These are phyloP conservation scores for Quercus dentata DNA, from an alignment of 306 rosid species.

Conservation along the genomic window DNA sequence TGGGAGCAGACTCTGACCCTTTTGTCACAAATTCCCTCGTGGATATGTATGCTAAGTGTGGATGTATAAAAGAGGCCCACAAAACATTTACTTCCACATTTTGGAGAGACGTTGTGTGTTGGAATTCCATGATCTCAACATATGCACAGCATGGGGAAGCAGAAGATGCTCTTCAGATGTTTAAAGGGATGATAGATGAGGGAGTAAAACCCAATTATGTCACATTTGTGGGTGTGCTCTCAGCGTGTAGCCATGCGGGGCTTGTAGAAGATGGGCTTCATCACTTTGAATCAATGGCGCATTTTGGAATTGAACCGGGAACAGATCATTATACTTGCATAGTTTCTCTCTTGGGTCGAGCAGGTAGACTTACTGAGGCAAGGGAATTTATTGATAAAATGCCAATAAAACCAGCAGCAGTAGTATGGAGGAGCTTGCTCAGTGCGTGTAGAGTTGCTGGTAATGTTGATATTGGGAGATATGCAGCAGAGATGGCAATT, in stretches of 20 bases:
- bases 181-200: conserved; percentile 48
- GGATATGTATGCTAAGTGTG: conserved; percentile 91
- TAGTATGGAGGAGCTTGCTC: conserved; percentile 90
- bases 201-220: conserved; percentile 59
- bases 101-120: conserved; percentile 67
- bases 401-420: conserved; percentile 69
- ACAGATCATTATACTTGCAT: conserved; percentile 84
- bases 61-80: conserved; percentile 66
- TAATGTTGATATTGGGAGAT: conserved; percentile 64
- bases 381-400: conserved; percentile 64
- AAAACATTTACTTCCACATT: conserved; percentile 42
- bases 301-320: conserved; percentile 61
- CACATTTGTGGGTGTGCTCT: conserved; percentile 76
- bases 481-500: conserved; percentile 89
- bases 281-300: conserved; percentile 60
- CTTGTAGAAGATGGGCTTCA: conserved; percentile 63
- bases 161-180: conserved; percentile 54
- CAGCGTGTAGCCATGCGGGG: conserved; percentile 91
- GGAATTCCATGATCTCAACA: conserved; percentile 87
- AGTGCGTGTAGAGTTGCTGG: conserved; percentile 76
- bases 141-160: conserved; percentile 92
- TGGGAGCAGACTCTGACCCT: conserved; percentile 63
- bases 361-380: conserved; percentile 67
- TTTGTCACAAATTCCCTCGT: conserved; percentile 71
- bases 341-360: conserved; percentile 78